Conservation (phyloP, 202 grass and related monocot genomes). For the Panicum virgatum region DNA sequence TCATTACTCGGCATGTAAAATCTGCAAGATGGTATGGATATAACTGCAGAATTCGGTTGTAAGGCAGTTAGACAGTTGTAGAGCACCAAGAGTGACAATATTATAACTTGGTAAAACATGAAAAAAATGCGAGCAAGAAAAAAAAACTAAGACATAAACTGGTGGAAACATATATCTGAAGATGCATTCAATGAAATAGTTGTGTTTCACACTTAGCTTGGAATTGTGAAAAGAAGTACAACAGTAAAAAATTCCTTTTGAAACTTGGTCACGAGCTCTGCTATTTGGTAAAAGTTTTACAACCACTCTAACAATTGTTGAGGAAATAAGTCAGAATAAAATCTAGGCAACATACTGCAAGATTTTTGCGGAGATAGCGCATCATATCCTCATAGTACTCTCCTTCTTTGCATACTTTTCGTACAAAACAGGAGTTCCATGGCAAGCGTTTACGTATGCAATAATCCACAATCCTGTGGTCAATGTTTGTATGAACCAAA, state of each 20-base stretch:
- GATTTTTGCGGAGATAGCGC: conserved; percentile 81
- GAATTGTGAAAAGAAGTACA: background rate
- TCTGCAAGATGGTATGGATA: conserved; percentile 93
- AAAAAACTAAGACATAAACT: background rate
- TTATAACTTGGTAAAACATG: background rate
- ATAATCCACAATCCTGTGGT: conserved; percentile 65
- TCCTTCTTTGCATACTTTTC: conserved; percentile 76
- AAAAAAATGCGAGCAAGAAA: background rate
- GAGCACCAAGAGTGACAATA: conserved; percentile 1
- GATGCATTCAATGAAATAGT: background rate
- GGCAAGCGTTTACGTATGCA: conserved; percentile 77
- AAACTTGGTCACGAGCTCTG: background rate
- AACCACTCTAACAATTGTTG: background rate
- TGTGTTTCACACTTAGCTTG: background rate
- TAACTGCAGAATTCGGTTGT: conserved; percentile 55
- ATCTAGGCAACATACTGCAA: conserved; percentile 56
- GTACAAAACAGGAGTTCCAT: conserved; percentile 72
- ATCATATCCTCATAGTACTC: conserved; percentile 96
- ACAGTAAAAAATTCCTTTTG: background rate
- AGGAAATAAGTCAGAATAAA: background rate
- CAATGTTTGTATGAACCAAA: background rate
- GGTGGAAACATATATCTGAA: background rate
- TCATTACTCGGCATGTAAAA: conserved; percentile 81
- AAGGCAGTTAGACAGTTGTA: conserved; percentile 3
- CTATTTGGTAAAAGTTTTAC: background rate